These are phyloP conservation scores for Knoxdaviesia capensis DNA, from an alignment of 2,329 filamentous ascomycete genomes.

Conservation along the genomic window DNA sequence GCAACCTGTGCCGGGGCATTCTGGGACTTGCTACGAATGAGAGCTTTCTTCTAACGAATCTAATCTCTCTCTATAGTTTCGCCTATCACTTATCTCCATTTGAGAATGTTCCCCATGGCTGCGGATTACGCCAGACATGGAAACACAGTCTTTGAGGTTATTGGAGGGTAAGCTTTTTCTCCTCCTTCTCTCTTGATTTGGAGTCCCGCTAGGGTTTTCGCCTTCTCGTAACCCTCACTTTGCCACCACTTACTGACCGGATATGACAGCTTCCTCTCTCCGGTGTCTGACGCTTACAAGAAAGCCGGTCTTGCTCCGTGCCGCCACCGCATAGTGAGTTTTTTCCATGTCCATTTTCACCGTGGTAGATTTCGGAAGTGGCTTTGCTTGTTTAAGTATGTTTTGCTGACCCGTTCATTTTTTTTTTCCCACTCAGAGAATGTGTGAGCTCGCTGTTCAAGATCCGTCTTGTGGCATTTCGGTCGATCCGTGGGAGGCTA, in stretches of 20 bases:
- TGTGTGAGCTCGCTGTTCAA: slow-evolving; percentile 68
- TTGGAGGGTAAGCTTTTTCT: slow-evolving; percentile 46
- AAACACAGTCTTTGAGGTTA: slow-evolving; percentile 48
- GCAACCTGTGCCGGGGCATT: background rate
- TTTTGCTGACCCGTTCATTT: no score
- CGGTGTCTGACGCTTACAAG: slow-evolving; percentile 15
- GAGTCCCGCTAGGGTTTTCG: background rate
- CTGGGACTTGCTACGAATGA: background rate
- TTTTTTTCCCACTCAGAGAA: slow-evolving; percentile 19
- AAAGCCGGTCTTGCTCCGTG: slow-evolving; percentile 18
- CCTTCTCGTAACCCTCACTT: no score
- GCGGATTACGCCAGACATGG: slow-evolving; percentile 47
- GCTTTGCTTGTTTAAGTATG: no score
- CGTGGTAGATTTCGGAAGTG: background rate
- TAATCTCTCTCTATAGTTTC: slow-evolving; percentile 22
- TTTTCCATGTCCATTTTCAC: background rate
- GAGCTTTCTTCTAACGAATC: no score
- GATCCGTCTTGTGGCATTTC: slow-evolving; percentile 56
- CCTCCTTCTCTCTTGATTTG: slow-evolving; percentile 14
- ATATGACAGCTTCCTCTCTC: slow-evolving; percentile 15
- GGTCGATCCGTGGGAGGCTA: slow-evolving; percentile 74
- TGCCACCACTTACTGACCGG: no score
- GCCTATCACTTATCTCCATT: slow-evolving; percentile 54
- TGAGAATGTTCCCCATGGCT: slow-evolving; percentile 80
- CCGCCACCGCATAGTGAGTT: slow-evolving; percentile 13